A percentile compares a stretch with the other conserved stretches of the same genome.
Evolutionary conservation across 169 alveolate genomes (phyloP).

Genomic region (Plasmodium vinckei): DNA sequence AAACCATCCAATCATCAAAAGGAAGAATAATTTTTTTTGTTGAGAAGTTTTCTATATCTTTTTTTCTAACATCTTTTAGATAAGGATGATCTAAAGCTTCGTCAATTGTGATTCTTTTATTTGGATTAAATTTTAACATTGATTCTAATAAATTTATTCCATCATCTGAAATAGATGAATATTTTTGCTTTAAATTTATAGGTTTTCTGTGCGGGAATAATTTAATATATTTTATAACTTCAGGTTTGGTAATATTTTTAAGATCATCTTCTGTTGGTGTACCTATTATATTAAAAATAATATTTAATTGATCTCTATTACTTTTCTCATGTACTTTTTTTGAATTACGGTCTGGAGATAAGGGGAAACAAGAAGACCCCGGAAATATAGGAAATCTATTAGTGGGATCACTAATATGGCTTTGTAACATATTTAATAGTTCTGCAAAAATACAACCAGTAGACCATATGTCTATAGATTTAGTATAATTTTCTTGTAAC

Average conservation of each 20-base stretch:
- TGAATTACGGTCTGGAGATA: slow-evolving; percentile 93
- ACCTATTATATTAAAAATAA: slow-evolving; percentile 97
- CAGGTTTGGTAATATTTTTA: slow-evolving; percentile 90
- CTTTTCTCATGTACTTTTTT: slow-evolving; percentile 84
- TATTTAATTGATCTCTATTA: slow-evolving; percentile 95
- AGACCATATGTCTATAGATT: slow-evolving; percentile 99
- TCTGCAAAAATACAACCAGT: slow-evolving; percentile 98
- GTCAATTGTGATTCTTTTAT: slow-evolving; percentile 92
- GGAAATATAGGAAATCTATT: slow-evolving; percentile 98
- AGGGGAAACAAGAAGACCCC: slow-evolving; percentile 96
- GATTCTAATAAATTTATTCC: slow-evolving; percentile 92
- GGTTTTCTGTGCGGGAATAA: slow-evolving; percentile 87
- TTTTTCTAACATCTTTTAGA: slow-evolving; percentile 90
- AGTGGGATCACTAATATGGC: slow-evolving; percentile 93
- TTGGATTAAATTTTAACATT: slow-evolving; percentile 95
- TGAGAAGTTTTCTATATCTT: slow-evolving; percentile 39
- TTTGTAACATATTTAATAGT: slow-evolving; percentile 94
- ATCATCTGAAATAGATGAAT: slow-evolving; percentile 91
- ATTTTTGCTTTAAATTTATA: slow-evolving; percentile 84
- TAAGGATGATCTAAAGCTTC: slow-evolving; percentile 95
- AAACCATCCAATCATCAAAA: slow-evolving; percentile 92
- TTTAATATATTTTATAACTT: slow-evolving; percentile 88
- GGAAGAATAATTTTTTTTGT: slow-evolving; percentile 86
- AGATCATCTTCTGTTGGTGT: slow-evolving; percentile 97
- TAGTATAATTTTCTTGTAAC: slow-evolving; percentile 96